These are phyloP conservation scores for Cymbomonas tetramitiformis DNA, from an alignment of 139 green algal species.

Conservation along the genomic window DNA sequence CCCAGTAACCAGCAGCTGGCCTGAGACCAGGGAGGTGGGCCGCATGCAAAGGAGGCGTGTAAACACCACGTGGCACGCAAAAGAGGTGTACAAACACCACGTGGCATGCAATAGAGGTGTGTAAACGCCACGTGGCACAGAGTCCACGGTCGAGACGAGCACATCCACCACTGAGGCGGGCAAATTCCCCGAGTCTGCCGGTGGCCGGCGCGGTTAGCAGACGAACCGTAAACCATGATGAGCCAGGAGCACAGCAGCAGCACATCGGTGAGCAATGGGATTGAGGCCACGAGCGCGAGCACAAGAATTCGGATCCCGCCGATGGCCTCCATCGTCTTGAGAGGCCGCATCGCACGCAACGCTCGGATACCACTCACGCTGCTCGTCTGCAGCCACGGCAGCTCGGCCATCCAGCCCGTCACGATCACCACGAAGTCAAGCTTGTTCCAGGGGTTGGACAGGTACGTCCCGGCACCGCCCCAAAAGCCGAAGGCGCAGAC, in stretches of 20 bases:
- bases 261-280: slow-evolving; percentile 7
- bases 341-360: slow-evolving; percentile 3
- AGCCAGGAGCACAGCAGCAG: slow-evolving; percentile 7
- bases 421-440: slow-evolving; percentile 43
- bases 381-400: slow-evolving; percentile 17
- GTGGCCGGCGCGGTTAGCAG: too few relatives aligned
- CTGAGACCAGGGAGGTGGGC: too few relatives aligned
- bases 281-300: not conserved
- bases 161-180: too few relatives aligned
- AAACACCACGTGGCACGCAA: too few relatives aligned
- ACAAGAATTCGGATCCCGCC: not conserved
- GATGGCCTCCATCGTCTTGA: not conserved
- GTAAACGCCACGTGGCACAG: too few relatives aligned
- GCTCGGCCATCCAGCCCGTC: slow-evolving; percentile 22
- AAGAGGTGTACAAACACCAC: too few relatives aligned
- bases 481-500: slow-evolving; percentile 20
- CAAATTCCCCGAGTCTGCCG: too few relatives aligned
- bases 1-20: too few relatives aligned
- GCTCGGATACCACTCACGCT: slow-evolving; percentile 23
- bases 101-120: too few relatives aligned
- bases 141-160: too few relatives aligned
- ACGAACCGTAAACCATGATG: slow-evolving; percentile 11
- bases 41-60: too few relatives aligned
- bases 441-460: slow-evolving; percentile 37
- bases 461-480: slow-evolving; percentile 28